Percentiles rank a stretch among this genome's conserved stretches.
Evolutionary conservation across 2,329 filamentous ascomycete genomes (phyloP).

Genomic region (Fusarium mundagurra): DNA sequence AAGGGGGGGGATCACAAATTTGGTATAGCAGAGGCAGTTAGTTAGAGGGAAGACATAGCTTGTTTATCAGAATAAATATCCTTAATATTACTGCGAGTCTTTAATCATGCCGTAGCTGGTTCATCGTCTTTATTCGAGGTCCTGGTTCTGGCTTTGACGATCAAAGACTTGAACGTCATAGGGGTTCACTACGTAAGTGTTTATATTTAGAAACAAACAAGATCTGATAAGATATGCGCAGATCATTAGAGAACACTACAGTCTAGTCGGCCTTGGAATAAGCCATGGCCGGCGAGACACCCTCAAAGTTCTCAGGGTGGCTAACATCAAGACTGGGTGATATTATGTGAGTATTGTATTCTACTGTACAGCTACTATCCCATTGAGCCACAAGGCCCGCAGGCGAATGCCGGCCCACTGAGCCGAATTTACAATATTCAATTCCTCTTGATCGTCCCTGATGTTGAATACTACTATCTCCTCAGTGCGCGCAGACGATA

Average conservation of each 20-base stretch:
- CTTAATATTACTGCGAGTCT: no score
- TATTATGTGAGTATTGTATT: neutral
- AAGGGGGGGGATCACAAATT: neutral
- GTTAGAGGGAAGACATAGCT: no score
- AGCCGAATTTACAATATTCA: neutral
- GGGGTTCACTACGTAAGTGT: neutral
- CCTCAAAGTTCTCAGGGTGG: neutral
- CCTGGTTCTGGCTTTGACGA: neutral
- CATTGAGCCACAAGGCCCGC: neutral
- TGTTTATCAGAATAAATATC: no score
- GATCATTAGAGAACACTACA: neutral
- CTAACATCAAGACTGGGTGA: neutral
- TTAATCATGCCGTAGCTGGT: neutral
- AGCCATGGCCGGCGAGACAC: neutral
- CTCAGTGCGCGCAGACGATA: neutral
- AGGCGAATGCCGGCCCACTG: neutral
- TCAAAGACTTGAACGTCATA: neutral
- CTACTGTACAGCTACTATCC: neutral
- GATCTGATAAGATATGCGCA: neutral
- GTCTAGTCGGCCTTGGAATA: no score
- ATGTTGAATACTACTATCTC: neutral
- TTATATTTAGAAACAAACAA: neutral
- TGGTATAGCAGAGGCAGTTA: neutral
- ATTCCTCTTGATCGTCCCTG: neutral
- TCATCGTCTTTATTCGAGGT: neutral